Conservation (phyloP, 2,329 filamentous ascomycete genomes). For the Teratosphaeriaceae sp. region DNA sequence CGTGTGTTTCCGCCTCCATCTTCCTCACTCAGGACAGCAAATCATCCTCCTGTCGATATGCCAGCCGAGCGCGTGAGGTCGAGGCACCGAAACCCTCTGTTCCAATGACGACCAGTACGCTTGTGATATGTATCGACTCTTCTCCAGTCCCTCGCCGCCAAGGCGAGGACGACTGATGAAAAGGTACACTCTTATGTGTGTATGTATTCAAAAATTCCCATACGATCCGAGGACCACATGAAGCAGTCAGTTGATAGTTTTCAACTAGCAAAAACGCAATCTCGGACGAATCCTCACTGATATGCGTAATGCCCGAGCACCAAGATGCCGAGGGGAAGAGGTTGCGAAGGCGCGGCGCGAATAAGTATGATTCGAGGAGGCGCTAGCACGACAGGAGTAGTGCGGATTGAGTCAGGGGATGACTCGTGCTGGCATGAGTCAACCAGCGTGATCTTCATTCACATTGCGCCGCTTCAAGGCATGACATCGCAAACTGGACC, state of each 20-base stretch:
- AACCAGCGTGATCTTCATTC: too few relatives aligned
- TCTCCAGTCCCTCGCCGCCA: slow-evolving; percentile 5
- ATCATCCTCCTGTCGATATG: too few relatives aligned
- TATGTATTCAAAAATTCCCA: slow-evolving; percentile 68
- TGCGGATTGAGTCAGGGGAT: too few relatives aligned
- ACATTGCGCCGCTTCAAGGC: too few relatives aligned
- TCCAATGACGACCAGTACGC: not conserved
- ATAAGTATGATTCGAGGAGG: slow-evolving; percentile 36
- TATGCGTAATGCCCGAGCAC: slow-evolving; percentile 68
- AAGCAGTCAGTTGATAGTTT: slow-evolving; percentile 76
- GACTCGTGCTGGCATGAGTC: too few relatives aligned
- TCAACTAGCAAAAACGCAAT: slow-evolving; percentile 83
- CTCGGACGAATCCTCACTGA: slow-evolving; percentile 86
- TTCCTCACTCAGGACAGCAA: too few relatives aligned
- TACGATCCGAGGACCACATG: slow-evolving; percentile 61
- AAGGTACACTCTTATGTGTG: slow-evolving; percentile 7
- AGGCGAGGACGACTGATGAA: slow-evolving; percentile 16
- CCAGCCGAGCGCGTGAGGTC: too few relatives aligned
- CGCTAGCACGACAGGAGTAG: too few relatives aligned
- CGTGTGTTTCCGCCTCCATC: too few relatives aligned
- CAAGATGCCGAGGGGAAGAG: not conserved
- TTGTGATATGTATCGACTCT: not conserved
- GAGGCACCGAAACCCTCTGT: too few relatives aligned
- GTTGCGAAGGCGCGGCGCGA: slow-evolving; percentile 32
- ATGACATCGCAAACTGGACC: too few relatives aligned